Percentiles rank a stretch among this genome's conserved stretches.
Conservation (phyloP, 176 grass and related monocot species). For the Alopecurus myosuroides region DNA sequence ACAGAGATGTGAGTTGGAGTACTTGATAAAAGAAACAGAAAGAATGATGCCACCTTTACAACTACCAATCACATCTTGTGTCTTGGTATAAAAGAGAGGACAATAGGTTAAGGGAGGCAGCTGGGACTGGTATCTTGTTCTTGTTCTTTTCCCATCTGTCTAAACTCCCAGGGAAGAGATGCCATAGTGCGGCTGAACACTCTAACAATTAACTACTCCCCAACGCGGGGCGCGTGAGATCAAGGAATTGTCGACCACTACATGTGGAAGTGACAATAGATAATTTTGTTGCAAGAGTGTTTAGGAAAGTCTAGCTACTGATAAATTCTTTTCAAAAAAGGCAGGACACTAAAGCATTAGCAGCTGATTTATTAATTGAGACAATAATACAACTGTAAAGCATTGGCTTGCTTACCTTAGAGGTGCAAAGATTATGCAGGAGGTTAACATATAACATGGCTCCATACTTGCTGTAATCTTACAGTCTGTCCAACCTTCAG, state of each 20-base stretch:
- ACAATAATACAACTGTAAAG: too few species aligned
- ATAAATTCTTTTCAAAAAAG: not conserved
- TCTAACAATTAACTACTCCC: not conserved
- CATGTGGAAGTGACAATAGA: not conserved
- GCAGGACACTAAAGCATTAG: too few species aligned
- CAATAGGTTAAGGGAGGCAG: not conserved
- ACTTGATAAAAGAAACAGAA: not conserved
- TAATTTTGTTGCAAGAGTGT: not conserved
- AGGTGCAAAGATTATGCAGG: not conserved
- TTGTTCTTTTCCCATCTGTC: not conserved
- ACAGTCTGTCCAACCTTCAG: conserved; percentile 7
- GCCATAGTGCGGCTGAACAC: not conserved
- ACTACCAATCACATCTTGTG: too few species aligned
- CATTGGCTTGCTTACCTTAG: not conserved
- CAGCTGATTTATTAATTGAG: too few species aligned
- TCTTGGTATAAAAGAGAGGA: not conserved
- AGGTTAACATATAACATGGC: not conserved
- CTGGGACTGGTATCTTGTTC: not conserved
- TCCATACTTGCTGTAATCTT: not conserved
- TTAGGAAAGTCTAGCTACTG: not conserved
- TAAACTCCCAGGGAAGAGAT: not conserved
- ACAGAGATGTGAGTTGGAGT: not conserved
- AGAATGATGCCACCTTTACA: not conserved
- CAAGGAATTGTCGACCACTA: not conserved
- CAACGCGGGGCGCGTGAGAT: not conserved